Conservation (phyloP, 345 rosid genomes). For the Excoecaria agallocha region DNA sequence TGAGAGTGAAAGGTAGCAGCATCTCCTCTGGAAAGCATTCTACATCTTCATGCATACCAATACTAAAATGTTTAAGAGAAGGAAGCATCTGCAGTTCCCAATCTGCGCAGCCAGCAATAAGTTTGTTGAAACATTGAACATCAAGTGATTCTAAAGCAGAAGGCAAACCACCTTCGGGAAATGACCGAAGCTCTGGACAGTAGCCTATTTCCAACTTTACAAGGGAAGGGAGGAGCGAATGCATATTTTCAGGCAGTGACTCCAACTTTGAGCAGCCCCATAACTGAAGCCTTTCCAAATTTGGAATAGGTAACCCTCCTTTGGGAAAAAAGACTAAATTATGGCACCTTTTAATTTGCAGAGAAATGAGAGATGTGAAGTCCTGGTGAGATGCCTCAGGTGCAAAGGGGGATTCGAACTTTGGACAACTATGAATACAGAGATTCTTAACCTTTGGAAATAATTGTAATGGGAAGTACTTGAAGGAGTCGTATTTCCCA, state of each 20-base stretch:
- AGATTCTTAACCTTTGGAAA: constrained; percentile 3
- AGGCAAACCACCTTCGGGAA: no score
- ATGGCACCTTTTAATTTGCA: constrained; percentile 7
- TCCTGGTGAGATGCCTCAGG: background rate
- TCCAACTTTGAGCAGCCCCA: no score
- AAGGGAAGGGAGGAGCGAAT: no score
- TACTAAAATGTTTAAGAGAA: no score
- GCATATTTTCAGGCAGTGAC: no score
- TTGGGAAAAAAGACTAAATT: constrained; percentile 4
- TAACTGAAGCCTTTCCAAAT: background rate
- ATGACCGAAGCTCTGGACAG: no score
- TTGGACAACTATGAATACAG: constrained; percentile 5
- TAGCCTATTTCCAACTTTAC: no score
- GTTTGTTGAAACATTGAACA: no score
- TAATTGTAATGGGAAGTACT: constrained; percentile 8
- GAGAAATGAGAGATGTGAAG: background rate
- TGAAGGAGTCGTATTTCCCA: background rate
- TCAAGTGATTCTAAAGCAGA: no score
- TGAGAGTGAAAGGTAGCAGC: constrained; percentile 12
- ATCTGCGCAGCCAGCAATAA: no score
- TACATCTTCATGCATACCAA: background rate
- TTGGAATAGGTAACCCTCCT: constrained; percentile 10
- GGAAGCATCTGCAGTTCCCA: no score
- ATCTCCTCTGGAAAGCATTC: constrained; percentile 10
- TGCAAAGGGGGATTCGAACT: background rate